Conservation (phyloP, 306 rosid genomes). For the Cucumis sativus region DNA sequence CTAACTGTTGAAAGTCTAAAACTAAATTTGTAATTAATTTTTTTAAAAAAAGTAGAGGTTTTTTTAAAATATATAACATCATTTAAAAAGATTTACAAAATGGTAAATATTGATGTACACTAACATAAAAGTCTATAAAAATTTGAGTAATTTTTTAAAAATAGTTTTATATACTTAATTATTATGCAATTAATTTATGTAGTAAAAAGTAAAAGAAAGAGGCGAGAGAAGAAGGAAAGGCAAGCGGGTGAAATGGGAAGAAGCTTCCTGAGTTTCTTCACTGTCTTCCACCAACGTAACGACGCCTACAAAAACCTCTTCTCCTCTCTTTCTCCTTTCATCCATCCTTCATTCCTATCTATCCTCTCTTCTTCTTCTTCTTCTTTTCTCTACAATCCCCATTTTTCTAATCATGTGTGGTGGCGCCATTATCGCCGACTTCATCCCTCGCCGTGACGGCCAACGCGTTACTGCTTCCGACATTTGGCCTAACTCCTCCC, state of each 20-base stretch:
- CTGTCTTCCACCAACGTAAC: background rate
- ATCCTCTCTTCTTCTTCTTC: too few relatives aligned
- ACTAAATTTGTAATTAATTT: too few relatives aligned
- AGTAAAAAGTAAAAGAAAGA: too few relatives aligned
- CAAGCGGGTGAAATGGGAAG: background rate
- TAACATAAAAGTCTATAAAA: too few relatives aligned
- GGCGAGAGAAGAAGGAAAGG: background rate
- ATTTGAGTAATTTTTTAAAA: too few relatives aligned
- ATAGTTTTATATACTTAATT: too few relatives aligned
- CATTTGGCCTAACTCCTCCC: slow-evolving; percentile 45
- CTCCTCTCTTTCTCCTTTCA: background rate
- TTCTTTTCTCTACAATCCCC: background rate
- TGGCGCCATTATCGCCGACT: slow-evolving; percentile 57
- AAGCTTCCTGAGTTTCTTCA: background rate
- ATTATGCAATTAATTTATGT: too few relatives aligned
- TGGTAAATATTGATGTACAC: too few relatives aligned
- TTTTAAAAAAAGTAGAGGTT: too few relatives aligned
- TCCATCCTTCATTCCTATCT: background rate
- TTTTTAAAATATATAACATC: too few relatives aligned
- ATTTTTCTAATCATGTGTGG: slow-evolving; percentile 49
- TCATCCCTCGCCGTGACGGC: slow-evolving; percentile 42
- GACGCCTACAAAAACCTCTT: background rate
- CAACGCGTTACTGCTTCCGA: slow-evolving; percentile 33
- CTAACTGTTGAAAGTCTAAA: too few relatives aligned
- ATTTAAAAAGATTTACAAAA: too few relatives aligned